phyloP scores from a whole-genome alignment of 495 filamentous ascomycete genomes.

The Tuber umbilicatum region DNA sequence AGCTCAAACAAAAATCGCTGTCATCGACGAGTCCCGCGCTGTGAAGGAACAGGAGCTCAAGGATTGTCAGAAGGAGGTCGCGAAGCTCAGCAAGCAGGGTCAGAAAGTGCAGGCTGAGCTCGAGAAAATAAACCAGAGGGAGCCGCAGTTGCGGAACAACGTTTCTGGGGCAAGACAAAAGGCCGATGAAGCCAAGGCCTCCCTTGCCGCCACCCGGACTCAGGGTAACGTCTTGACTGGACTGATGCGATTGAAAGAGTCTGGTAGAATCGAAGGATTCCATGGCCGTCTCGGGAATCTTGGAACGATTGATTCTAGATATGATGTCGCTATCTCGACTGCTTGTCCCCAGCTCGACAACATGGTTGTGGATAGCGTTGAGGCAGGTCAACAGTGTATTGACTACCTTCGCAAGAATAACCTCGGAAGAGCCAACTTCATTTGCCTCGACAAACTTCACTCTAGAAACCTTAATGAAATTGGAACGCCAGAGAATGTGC shows the following conservation, averaged over 20 bases:
- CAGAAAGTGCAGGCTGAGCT: slow-evolving; percentile 63
- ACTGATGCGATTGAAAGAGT: slow-evolving; percentile 90
- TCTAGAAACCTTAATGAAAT: slow-evolving; percentile 67
- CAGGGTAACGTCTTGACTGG: slow-evolving; percentile 87
- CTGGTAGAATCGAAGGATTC: slow-evolving; percentile 92
- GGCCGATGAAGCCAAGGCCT: slow-evolving; percentile 88
- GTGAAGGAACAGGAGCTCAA: slow-evolving; percentile 69
- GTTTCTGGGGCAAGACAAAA: slow-evolving; percentile 85
- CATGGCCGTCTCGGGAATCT: slow-evolving; percentile 92
- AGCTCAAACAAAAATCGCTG: slow-evolving; percentile 66
- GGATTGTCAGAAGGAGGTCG: slow-evolving; percentile 64
- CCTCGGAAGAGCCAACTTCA: slow-evolving; percentile 93
- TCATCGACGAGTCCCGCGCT: slow-evolving; percentile 61
- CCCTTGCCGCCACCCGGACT: slow-evolving; percentile 77
- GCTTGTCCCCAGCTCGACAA: slow-evolving; percentile 88
- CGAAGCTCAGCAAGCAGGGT: slow-evolving; percentile 65
- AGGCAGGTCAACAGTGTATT: slow-evolving; percentile 93
- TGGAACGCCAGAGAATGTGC: slow-evolving; percentile 83
- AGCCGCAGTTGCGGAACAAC: slow-evolving; percentile 70
- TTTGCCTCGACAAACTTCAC: slow-evolving; percentile 81
- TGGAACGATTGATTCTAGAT: slow-evolving; percentile 87
- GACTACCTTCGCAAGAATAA: slow-evolving; percentile 96
- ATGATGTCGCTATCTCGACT: slow-evolving; percentile 94
- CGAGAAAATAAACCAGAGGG: slow-evolving; percentile 61
- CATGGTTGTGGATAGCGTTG: slow-evolving; percentile 89